These are phyloP conservation scores for Plasmodium sp. DNA, from an alignment of 169 alveolate species.

Conservation along the genomic window DNA sequence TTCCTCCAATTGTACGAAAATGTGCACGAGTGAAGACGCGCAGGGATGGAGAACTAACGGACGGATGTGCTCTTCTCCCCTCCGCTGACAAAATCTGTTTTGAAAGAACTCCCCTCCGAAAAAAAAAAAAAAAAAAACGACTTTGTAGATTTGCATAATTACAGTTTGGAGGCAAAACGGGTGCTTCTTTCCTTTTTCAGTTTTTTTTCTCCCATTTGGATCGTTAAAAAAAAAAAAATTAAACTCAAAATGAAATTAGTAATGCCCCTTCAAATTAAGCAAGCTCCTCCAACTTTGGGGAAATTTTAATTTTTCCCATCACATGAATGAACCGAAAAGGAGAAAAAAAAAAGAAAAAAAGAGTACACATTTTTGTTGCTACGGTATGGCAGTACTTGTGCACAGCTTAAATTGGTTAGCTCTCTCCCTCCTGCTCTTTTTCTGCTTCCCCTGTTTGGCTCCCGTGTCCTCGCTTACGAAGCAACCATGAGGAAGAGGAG, in stretches of 20 bases:
- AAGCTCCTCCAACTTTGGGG: background rate
- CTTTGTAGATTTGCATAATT: background rate
- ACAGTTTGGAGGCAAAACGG: background rate
- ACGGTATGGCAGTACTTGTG: background rate
- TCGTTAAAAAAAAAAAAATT: background rate
- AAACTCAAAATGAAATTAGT: background rate
- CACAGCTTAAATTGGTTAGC: background rate
- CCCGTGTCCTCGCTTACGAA: background rate
- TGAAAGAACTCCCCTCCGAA: background rate
- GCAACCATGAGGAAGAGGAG: conserved; percentile 1
- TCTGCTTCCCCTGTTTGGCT: background rate
- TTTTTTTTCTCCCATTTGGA: background rate
- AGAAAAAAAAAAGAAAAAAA: background rate
- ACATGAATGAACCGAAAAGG: background rate
- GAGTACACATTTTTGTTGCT: background rate
- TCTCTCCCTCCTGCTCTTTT: background rate
- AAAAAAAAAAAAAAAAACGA: background rate
- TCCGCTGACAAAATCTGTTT: background rate
- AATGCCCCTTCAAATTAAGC: background rate
- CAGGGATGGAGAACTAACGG: background rate
- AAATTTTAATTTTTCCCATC: background rate
- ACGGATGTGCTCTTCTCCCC: background rate
- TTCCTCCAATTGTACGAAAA: background rate
- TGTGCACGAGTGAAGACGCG: background rate
- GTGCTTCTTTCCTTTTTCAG: background rate